Conservation (phyloP, 192 early-diverging fungal species). For the Coemansia sp. region DNA sequence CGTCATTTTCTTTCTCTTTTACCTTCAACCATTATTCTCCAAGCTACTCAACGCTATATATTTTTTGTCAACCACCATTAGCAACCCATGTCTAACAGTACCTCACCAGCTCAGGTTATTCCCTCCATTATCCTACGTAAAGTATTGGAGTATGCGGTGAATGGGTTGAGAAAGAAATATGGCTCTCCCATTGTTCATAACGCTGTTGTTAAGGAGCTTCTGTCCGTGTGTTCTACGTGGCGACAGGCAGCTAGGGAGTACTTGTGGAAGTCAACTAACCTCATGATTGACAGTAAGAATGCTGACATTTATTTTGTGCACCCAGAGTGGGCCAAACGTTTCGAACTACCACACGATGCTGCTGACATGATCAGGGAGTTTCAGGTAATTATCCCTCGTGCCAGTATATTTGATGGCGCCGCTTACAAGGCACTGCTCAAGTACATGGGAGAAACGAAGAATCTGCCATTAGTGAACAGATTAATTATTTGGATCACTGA, state of each 20-base stretch:
- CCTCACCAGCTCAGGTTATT: neutral
- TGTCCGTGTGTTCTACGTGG: neutral
- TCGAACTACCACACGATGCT: neutral
- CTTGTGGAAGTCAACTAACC: neutral
- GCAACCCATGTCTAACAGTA: neutral
- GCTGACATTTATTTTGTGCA: neutral
- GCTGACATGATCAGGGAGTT: neutral
- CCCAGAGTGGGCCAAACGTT: neutral
- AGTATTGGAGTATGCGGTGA: neutral
- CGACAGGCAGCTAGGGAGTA: neutral
- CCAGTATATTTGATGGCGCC: neutral
- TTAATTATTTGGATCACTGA: neutral
- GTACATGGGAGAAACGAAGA: slow-evolving; percentile 4
- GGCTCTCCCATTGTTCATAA: neutral
- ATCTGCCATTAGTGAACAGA: neutral
- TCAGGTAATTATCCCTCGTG: neutral
- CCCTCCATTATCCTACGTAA: neutral
- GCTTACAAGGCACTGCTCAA: neutral
- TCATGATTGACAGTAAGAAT: neutral
- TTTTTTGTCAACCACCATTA: neutral
- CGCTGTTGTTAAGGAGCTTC: neutral
- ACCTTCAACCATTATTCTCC: neutral
- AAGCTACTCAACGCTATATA: neutral
- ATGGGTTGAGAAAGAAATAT: neutral
- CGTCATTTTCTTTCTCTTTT: neutral